Base-by-base conservation (phyloP, 495 filamentous ascomycete species). In the Penicillium ochrochloron region DNA sequence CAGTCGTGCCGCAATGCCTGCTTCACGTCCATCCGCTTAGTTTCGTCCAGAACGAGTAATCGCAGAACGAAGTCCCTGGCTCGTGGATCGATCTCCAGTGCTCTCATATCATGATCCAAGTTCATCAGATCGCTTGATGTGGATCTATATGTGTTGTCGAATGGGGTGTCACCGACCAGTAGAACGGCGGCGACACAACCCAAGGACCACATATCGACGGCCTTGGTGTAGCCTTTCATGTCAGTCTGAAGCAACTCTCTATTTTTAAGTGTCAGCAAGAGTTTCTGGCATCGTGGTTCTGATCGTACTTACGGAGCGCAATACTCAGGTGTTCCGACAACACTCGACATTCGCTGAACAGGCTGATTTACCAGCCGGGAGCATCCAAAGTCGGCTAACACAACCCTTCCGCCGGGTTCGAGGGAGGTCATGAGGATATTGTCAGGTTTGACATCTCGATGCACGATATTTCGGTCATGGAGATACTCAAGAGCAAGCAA, bases 331-430 rank as follows among this genome's bases (percentile, higher is more conserved):
- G 92, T 94, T 1, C 92, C 92, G 10, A 90, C 80, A 17, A 78
- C 51, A 0, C 88, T 88, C 35, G 77, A 79, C 85, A 91, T 87
- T 15, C 90, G 82, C 17, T 79, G 73, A 5, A 70, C 67, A 19
- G 69, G 65, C 4, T 70, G 21, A 6, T 67, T 53, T 10, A 83
- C 59, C 17, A 78, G 75, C 37, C 76, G 85, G 8, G 89, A 86
- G 56, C 84, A 82, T 10, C 92, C 92, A 73, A 95, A 90, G 68
- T 95, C 92, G 0, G 89, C 88, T 25, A 95, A 76, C 1, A 93
- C 82, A 21, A 93, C 77, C 29, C 92, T 75, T 42, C 83, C 74
- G 3, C 77, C 76, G 35, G 76, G 66, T 34, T 71, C 74, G 9
- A 84, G 79, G 1, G 79, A 75, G 10, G 85, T 84, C 76, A 89